Conservation (phyloP, 345 rosid species). For the Geranium brycei region DNA sequence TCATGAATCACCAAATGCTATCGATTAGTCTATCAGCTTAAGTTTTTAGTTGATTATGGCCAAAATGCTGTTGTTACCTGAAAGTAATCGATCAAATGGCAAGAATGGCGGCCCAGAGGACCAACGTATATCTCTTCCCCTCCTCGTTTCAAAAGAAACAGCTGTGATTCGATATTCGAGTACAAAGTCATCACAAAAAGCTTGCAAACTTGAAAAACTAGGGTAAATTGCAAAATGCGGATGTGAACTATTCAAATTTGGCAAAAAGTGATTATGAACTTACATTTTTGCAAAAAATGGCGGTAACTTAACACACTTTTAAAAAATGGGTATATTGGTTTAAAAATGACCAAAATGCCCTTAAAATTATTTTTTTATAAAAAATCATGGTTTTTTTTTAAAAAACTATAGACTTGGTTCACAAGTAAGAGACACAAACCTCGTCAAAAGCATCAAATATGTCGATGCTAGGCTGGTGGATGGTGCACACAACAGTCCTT, state of each 20-base stretch:
- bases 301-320: constrained; percentile 8
- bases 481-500: constrained; percentile 58
- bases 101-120: constrained; percentile 44
- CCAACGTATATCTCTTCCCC: constrained; percentile 55
- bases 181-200: no score
- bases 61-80: constrained; percentile 23
- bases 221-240: no score
- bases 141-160: constrained; percentile 39
- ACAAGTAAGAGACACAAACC: constrained; percentile 16
- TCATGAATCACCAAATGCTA: not conserved
- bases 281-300: constrained; percentile 5
- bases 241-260: no score
- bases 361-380: no score
- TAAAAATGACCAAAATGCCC: no score
- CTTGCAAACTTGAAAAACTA: no score
- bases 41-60: constrained; percentile 3
- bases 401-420: not conserved
- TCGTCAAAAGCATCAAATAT: constrained; percentile 64
- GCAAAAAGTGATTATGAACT: no score
- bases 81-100: constrained; percentile 40
- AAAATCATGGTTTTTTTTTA: no score
- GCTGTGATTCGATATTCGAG: constrained; percentile 13
- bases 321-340: no score
- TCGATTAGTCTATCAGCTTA: no score
- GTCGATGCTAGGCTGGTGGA: constrained; percentile 67